A percentile compares a stretch with the other conserved stretches of the same genome.
phyloP scores from a whole-genome alignment of 2,329 filamentous ascomycete genomes.

The Thelonectria blattea region DNA sequence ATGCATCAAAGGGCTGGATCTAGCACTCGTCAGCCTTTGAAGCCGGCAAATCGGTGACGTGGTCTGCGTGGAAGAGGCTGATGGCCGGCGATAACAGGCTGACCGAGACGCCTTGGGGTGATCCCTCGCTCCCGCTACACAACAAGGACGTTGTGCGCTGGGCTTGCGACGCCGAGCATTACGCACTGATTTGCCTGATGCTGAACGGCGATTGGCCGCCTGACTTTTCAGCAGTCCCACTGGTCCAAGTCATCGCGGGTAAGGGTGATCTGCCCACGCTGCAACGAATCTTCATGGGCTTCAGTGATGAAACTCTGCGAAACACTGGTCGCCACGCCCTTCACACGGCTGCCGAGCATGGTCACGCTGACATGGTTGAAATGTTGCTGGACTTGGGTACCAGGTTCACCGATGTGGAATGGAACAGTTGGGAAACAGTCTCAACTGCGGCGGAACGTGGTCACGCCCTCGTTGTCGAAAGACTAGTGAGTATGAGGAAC shows the following conservation, averaged over 20 bases:
- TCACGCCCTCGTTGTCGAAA: neutral
- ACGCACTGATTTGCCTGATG: neutral
- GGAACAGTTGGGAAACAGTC: neutral
- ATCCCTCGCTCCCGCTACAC: neutral
- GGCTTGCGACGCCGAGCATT: neutral
- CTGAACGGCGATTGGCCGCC: neutral
- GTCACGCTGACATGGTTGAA: neutral
- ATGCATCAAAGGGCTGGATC: conserved; percentile 19
- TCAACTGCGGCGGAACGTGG: too few relatives aligned
- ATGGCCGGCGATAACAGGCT: neutral
- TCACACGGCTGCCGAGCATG: neutral
- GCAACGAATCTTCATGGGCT: neutral
- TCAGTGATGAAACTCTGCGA: neutral
- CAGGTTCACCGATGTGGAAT: too few relatives aligned
- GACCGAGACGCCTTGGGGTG: neutral
- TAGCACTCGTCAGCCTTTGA: conserved; percentile 11
- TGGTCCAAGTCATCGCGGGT: neutral
- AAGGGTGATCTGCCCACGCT: neutral
- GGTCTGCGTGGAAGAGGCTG: neutral
- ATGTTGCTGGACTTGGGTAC: too few relatives aligned
- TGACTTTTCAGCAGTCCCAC: neutral
- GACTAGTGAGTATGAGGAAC: neutral
- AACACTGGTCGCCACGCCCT: neutral
- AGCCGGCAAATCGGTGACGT: neutral
- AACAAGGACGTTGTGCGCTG: neutral